Evolutionary conservation across 31 red algal genomes (phyloP), one percentile per base, ranked within the genome.

Genomic region (Bonnemaisonia californica): DNA sequence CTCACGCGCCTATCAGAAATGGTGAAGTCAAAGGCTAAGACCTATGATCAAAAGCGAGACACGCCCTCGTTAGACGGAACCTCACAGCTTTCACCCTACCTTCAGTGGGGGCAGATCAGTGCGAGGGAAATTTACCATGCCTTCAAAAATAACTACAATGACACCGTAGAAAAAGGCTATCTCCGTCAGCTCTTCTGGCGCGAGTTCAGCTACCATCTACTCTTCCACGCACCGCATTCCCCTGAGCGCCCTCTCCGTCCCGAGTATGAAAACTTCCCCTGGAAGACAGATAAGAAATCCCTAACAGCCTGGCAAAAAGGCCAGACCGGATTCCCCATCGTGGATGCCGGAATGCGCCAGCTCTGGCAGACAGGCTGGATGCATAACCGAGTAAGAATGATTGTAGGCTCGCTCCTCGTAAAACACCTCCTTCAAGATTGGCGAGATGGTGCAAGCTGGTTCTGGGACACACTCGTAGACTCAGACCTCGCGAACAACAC

Each of bases 311-410:
- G 68, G 68, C 30, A 39, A 39, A 13, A 42, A 13, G 68, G 68
- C 7, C 9, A 39, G 36, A 72, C 68, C 41, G 68, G 68, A 11
- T 64, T 18, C 74, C 22, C 67, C 21, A 54, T 76, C 5, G 60
- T 86, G 4, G 82, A 86, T 62, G 82, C 82, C 11, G 82, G 76
- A 3, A 86, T 86, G 82, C 12, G 82, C 4, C 22, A 86, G 63
- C 77, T 86, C 18, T 26, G 29, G 8, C 38, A 57, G 13, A 81
- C 76, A 31, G 82, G 82, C 37, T 83, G 37, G 29, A 86, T 86
- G 82, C 82, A 75, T 31, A 75, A 86, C 24, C 71, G 75, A 4
- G 75, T 81, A 23, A 78, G 82, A 19, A 86, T 86, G 82, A 45
- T 65, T 24, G 47, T 39, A 4, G 82, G 54, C 31, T 40, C 23